Conservation (phyloP, 345 rosid genomes). For the Moricandia arvensis region DNA sequence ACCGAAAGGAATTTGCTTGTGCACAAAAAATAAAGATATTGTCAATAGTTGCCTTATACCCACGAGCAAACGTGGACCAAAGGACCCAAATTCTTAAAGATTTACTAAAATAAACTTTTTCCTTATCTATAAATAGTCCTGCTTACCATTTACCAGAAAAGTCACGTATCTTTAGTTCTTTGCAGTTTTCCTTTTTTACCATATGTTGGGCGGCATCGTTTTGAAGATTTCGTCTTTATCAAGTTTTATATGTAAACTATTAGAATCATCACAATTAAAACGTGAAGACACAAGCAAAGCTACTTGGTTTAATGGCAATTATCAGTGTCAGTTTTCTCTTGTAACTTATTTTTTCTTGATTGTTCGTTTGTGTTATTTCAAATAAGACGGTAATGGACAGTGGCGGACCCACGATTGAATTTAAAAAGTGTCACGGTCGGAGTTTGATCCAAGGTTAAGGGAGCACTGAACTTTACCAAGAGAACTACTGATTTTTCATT, state of each 20-base stretch:
- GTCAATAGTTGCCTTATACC: not conserved
- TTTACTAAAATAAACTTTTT: not conserved
- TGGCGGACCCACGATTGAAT: too few relatives aligned
- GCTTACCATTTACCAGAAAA: not conserved
- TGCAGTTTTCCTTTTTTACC: not conserved
- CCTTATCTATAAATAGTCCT: not conserved
- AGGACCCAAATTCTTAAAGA: not conserved
- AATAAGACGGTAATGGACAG: not conserved
- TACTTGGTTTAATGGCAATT: not conserved
- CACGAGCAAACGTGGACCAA: not conserved
- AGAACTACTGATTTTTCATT: too few relatives aligned
- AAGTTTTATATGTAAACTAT: not conserved
- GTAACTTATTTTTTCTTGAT: not conserved
- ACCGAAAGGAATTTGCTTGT: too few relatives aligned
- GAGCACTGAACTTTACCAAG: too few relatives aligned
- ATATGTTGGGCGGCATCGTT: not conserved
- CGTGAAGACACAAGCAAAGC: not conserved
- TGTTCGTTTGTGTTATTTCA: not conserved
- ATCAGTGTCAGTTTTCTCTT: not conserved
- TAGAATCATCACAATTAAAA: constrained; percentile 6
- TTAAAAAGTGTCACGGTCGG: too few relatives aligned
- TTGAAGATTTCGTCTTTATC: not conserved
- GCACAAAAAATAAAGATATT: not conserved
- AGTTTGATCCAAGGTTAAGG: too few relatives aligned
- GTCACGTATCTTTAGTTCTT: not conserved